A percentile compares a stretch with the other conserved stretches of the same genome.
phyloP scores from a whole-genome alignment of 371 early-diverging fungal genomes.

The Mucor saturninus region DNA sequence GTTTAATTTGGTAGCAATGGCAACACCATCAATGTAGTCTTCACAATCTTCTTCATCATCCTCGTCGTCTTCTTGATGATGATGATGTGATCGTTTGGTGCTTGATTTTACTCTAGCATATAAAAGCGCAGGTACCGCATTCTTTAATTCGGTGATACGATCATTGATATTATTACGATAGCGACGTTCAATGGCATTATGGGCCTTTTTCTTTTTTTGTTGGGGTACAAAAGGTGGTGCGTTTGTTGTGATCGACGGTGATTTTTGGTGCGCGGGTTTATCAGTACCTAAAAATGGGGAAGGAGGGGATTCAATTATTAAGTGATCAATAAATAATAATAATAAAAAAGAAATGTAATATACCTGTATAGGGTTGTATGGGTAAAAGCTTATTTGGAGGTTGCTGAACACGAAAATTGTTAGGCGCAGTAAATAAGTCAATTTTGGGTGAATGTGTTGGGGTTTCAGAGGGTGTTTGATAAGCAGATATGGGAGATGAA shows the following conservation, averaged over 20 bases:
- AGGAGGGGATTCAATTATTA: no score
- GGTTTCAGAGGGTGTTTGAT: constrained; percentile 17
- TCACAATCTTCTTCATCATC: constrained; percentile 53
- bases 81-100: constrained; percentile 13
- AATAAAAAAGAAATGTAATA: background rate
- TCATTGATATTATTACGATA: constrained; percentile 94
- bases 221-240: constrained; percentile 49
- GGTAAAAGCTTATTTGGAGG: background rate
- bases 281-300: background rate
- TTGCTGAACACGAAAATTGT: background rate
- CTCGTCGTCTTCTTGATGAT: constrained; percentile 17
- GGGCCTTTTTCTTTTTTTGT: constrained; percentile 84
- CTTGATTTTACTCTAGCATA: constrained; percentile 54
- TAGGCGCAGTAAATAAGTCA: constrained; percentile 7
- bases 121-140: constrained; percentile 84
- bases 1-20: constrained; percentile 80
- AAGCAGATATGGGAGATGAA: constrained; percentile 5
- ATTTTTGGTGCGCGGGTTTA: background rate
- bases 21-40: constrained; percentile 65
- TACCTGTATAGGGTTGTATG: background rate
- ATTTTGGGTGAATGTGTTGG: constrained; percentile 23
- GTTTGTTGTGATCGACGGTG: background rate
- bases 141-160: constrained; percentile 83
- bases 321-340: no score
- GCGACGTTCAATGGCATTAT: constrained; percentile 92